A percentile compares a stretch with the other conserved stretches of the same genome.
phyloP scores from a whole-genome alignment of 2,329 filamentous ascomycete species.

The Cladosporium sp. region DNA sequence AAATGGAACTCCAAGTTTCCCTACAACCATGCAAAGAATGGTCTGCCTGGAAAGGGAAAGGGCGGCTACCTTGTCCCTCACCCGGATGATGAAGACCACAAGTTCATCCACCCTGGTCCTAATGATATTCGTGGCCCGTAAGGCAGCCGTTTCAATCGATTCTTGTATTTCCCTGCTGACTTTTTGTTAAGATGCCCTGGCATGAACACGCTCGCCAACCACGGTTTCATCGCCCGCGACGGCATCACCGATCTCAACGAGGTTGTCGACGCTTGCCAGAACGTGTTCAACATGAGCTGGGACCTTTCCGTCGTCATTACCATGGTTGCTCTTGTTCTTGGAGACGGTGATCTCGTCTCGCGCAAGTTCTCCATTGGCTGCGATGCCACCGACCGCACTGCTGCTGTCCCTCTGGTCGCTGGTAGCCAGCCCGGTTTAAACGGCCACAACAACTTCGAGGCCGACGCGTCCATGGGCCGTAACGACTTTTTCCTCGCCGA shows the following conservation, averaged over 20 bases:
- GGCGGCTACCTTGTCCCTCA: slow-evolving; percentile 39
- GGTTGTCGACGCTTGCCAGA: slow-evolving; percentile 39
- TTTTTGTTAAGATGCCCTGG: slow-evolving; percentile 30
- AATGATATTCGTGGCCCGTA: slow-evolving; percentile 35
- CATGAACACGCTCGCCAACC: slow-evolving; percentile 38
- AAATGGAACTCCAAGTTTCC: slow-evolving; percentile 7
- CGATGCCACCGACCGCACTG: slow-evolving; percentile 36
- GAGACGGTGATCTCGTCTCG: slow-evolving; percentile 35
- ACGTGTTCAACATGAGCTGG: slow-evolving; percentile 39
- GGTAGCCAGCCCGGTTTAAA: slow-evolving; percentile 32
- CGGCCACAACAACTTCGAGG: slow-evolving; percentile 38
- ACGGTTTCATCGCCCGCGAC: slow-evolving; percentile 37
- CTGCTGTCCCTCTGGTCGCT: neutral
- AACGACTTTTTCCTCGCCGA: slow-evolving; percentile 33
- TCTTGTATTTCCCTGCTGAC: slow-evolving; percentile 16
- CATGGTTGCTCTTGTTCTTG: slow-evolving; percentile 31
- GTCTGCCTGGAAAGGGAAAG: slow-evolving; percentile 26
- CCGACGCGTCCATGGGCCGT: slow-evolving; percentile 35
- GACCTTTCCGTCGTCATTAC: slow-evolving; percentile 37
- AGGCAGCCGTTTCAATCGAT: neutral
- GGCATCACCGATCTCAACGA: slow-evolving; percentile 38
- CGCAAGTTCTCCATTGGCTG: slow-evolving; percentile 38
- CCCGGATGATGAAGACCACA: slow-evolving; percentile 33
- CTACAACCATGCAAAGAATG: slow-evolving; percentile 15
- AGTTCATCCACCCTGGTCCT: slow-evolving; percentile 29